Percentiles rank a stretch among this genome's conserved stretches.
Evolutionary conservation across 371 early-diverging fungal genomes (phyloP).

Genomic region (Gilbertella persicaria): DNA sequence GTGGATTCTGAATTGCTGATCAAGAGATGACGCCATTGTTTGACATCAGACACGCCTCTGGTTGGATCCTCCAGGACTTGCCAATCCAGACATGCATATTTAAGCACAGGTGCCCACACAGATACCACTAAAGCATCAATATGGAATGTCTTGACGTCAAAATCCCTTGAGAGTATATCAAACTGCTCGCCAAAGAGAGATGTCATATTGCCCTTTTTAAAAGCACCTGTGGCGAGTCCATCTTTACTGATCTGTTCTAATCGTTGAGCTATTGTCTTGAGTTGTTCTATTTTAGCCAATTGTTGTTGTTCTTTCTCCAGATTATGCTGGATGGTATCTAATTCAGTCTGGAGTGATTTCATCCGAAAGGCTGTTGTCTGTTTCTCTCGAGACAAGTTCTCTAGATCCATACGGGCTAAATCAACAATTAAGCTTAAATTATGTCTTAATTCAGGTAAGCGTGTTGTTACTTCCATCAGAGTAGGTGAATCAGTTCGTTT

Average conservation of each 20-base stretch:
- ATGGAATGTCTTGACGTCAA: constrained; percentile 44
- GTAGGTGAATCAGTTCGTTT: constrained; percentile 48
- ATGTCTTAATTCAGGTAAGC: constrained; percentile 77
- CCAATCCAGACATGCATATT: constrained; percentile 61
- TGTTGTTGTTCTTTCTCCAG: constrained; percentile 41
- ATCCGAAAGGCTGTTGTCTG: constrained; percentile 45
- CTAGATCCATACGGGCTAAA: constrained; percentile 67
- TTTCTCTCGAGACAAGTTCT: constrained; percentile 63
- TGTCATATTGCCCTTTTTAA: constrained; percentile 47
- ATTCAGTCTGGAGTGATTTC: constrained; percentile 42
- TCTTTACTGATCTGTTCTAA: constrained; percentile 47
- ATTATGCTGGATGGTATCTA: constrained; percentile 37
- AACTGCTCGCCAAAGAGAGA: constrained; percentile 58
- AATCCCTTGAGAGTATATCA: constrained; percentile 49
- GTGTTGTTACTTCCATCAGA: constrained; percentile 51
- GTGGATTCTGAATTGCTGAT: no score
- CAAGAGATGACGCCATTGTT: constrained; percentile 56
- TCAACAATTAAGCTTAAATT: constrained; percentile 76
- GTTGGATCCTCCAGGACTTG: constrained; percentile 67
- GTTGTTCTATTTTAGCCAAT: constrained; percentile 42
- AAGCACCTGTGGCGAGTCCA: constrained; percentile 43
- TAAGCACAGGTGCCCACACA: constrained; percentile 61
- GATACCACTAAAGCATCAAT: constrained; percentile 74
- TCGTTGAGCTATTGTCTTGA: constrained; percentile 52
- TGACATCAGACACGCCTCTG: constrained; percentile 53